Evolutionary conservation across 2,329 filamentous ascomycete species (phyloP).

Genomic region (Hypoxylon sp.): DNA sequence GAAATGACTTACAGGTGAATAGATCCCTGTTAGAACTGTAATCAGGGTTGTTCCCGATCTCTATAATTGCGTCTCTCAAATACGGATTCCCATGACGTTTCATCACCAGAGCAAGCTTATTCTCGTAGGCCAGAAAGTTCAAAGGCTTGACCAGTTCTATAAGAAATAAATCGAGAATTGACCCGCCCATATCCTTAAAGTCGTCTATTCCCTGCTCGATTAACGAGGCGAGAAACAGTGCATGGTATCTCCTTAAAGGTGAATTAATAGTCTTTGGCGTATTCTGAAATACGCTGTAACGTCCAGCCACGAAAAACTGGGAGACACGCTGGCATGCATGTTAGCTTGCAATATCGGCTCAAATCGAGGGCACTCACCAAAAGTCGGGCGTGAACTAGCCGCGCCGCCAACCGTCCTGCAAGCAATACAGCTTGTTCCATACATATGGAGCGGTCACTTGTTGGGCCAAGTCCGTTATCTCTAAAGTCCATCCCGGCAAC

Average conservation of each 20-base stretch:
- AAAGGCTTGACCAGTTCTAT: constrained; percentile 67
- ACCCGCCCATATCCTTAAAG: constrained; percentile 63
- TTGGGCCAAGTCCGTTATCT: constrained; percentile 43
- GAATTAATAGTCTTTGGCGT: constrained; percentile 59
- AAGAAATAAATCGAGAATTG: constrained; percentile 67
- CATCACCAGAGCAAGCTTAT: constrained; percentile 64
- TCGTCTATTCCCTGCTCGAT: constrained; percentile 64
- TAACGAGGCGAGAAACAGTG: constrained; percentile 67
- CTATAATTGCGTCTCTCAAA: constrained; percentile 59
- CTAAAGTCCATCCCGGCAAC: constrained; percentile 54
- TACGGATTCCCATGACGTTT: constrained; percentile 61
- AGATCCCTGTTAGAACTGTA: constrained; percentile 66
- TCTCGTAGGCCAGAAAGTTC: constrained; percentile 64
- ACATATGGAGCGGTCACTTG: constrained; percentile 54
- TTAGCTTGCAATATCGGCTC: constrained; percentile 43
- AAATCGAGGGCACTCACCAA: constrained; percentile 52
- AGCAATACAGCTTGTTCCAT: constrained; percentile 63
- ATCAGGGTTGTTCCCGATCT: constrained; percentile 59
- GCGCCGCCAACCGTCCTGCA: constrained; percentile 62
- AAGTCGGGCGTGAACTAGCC: constrained; percentile 63
- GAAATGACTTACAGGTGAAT: constrained; percentile 61
- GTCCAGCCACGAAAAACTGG: constrained; percentile 63
- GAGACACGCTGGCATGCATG: constrained; percentile 57
- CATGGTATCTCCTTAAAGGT: constrained; percentile 62
- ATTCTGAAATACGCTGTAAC: constrained; percentile 66